A percentile compares a stretch with the other conserved stretches of the same genome.
Conservation (phyloP, 75 land plant genomes). For the Isoetes taiwanensis region DNA sequence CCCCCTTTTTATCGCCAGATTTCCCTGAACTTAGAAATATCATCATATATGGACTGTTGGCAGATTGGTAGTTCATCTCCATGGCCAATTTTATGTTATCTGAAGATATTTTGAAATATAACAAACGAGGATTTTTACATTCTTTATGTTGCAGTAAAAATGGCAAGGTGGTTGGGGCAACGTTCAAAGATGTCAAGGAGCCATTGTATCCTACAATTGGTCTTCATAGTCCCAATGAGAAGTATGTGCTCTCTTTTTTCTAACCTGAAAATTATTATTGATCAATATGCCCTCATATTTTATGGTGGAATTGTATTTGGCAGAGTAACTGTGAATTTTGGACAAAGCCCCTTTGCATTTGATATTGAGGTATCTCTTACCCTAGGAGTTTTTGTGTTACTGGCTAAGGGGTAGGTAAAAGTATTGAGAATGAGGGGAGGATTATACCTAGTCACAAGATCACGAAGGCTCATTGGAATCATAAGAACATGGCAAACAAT, state of each 20-base stretch:
- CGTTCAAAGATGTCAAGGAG: constrained; percentile 51
- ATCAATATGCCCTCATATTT: background rate
- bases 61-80: background rate
- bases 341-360: constrained; percentile 66
- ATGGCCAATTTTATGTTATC: background rate
- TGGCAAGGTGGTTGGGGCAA: constrained; percentile 51
- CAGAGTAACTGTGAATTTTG: constrained; percentile 88
- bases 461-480: no score
- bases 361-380: constrained; percentile 51
- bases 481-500: no score
- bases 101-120: background rate
- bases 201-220: constrained; percentile 80
- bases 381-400: no score
- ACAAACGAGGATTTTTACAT: background rate
- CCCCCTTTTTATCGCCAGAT: background rate
- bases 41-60: background rate
- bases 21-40: background rate
- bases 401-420: background rate
- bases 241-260: constrained; percentile 29
- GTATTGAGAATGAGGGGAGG: no score
- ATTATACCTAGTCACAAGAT: no score
- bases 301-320: constrained; percentile 5
- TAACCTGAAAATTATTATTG: no score
- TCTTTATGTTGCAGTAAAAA: constrained; percentile 39
- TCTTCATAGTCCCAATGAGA: constrained; percentile 89